Evolutionary conservation across 148 eudicot genomes (phyloP).

Genomic region (Heliamphora exappendiculata): DNA sequence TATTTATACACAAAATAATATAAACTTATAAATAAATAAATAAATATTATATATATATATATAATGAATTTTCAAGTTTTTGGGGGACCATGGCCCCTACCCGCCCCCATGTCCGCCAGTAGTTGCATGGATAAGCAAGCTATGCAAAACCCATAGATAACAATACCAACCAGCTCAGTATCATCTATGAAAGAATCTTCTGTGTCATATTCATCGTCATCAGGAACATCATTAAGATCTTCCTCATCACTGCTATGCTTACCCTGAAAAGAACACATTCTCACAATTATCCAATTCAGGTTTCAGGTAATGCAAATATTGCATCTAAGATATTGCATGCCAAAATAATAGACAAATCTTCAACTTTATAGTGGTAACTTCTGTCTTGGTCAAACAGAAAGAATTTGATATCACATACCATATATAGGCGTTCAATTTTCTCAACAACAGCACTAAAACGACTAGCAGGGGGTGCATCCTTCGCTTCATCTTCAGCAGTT

Average conservation of each 20-base stretch:
- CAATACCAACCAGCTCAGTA: conserved; percentile 71
- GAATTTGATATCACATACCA: conserved; percentile 39
- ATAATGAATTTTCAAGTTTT: no score
- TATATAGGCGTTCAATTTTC: conserved; percentile 86
- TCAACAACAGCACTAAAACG: conserved; percentile 87
- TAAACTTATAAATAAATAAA: no score
- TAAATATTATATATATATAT: no score
- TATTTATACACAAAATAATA: no score
- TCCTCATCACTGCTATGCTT: conserved; percentile 92
- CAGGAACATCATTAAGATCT: conserved; percentile 81
- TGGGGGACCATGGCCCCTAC: no score
- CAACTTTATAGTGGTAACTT: not conserved
- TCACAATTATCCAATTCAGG: conserved; percentile 4
- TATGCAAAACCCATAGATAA: not conserved
- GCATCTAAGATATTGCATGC: not conserved
- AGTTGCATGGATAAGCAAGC: conserved; percentile 5
- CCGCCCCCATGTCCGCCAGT: no score
- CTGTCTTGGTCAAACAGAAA: conserved; percentile 1
- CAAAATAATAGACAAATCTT: not conserved
- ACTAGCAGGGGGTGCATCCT: conserved; percentile 58
- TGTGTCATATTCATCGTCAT: conserved; percentile 96
- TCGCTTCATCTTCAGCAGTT: conserved; percentile 43
- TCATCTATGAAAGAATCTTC: conserved; percentile 99
- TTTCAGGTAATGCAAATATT: not conserved
- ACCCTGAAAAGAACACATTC: conserved; percentile 40